phyloP scores from a whole-genome alignment of 2,329 filamentous ascomycete genomes.

The Colletotrichum filicis region DNA sequence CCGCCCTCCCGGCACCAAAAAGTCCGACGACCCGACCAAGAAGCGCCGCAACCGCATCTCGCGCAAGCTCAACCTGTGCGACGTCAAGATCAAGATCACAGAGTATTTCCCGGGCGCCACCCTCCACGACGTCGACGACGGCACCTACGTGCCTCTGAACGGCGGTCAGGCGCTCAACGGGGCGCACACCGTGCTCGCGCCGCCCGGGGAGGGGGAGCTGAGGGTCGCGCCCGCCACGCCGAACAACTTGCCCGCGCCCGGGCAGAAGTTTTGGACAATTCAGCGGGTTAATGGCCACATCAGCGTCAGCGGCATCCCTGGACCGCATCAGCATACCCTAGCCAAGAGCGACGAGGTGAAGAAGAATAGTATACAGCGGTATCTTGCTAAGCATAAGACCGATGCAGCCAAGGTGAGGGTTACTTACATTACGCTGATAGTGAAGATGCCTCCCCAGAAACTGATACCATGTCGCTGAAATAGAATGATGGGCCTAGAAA shows the following conservation, averaged over 20 bases:
- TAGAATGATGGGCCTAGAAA: conserved; percentile 57
- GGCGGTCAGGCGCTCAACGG: conserved; percentile 33
- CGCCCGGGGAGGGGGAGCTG: conserved; percentile 21
- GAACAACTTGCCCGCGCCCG: conserved; percentile 17
- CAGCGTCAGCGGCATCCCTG: conserved; percentile 73
- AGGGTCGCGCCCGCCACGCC: conserved; percentile 37
- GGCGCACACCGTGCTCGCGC: conserved; percentile 37
- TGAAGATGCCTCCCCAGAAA: neutral
- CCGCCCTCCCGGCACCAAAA: conserved; percentile 80
- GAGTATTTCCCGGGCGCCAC: conserved; percentile 75
- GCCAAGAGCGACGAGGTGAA: conserved; percentile 83
- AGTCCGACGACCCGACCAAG: conserved; percentile 82
- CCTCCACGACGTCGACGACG: conserved; percentile 41
- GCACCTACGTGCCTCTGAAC: conserved; percentile 25
- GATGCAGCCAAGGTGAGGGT: conserved; percentile 74
- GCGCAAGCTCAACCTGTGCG: conserved; percentile 82
- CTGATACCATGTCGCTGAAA: neutral
- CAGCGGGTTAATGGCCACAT: conserved; percentile 83
- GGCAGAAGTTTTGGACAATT: conserved; percentile 75
- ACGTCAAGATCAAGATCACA: conserved; percentile 88
- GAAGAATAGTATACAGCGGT: conserved; percentile 80
- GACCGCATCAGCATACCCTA: conserved; percentile 79
- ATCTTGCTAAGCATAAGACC: conserved; percentile 71
- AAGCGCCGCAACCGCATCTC: conserved; percentile 83
- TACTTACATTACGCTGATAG: conserved; percentile 6